Evolutionary conservation across 306 rosid genomes (phyloP), one percentile per base, ranked within the genome.

Genomic region (Aeschynomene evenia): DNA sequence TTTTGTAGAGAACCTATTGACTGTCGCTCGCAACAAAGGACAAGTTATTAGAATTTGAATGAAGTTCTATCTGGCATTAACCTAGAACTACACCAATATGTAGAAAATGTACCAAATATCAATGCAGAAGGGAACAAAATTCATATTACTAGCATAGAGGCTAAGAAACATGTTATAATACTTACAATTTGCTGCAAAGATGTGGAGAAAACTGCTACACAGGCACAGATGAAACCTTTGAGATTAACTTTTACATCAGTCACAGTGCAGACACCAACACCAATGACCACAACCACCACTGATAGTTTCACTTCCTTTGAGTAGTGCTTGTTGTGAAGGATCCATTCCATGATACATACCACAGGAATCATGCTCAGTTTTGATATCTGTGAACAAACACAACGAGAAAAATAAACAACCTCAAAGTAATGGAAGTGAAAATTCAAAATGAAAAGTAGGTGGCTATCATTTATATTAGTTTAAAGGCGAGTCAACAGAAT

Each of bases 291-390:
- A 13, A 92, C 95, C 46, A 87, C 31, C 54, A 92, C 98, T 22
- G 96, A 52, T 22, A 54, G 57, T 78, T 92, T 92, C 14, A 92
- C 98, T 80, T 92, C 96, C 83, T 59, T 89, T 10, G 96, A 79
- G 72, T 89, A 92, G 68, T 80, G 82, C 74, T 92, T 89, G 80
- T 29, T 81, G 81, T 92, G 94, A 81, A 92, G 76, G 76, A 92
- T 86, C 98, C 95, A 92, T 75, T 92, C 98, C 96, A 92, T 84
- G 61, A 89, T 85, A 74, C 98, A 92, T 24, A 92, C 98, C 85
- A 92, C 98, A 0, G 98, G 96, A 85, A 92, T 92, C 98, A 92
- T 92, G 89, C 98, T 92, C 36, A 92, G 80, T 79, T 92, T 92
- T 42, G 98, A 89, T 71, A 92, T 92, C 98, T 92, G 87, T 16